A percentile compares a stretch with the other conserved stretches of the same genome.
These are phyloP conservation scores for Cyclotella sp. DNA, from an alignment of 108 stramenopile genomes.

Conservation along the genomic window DNA sequence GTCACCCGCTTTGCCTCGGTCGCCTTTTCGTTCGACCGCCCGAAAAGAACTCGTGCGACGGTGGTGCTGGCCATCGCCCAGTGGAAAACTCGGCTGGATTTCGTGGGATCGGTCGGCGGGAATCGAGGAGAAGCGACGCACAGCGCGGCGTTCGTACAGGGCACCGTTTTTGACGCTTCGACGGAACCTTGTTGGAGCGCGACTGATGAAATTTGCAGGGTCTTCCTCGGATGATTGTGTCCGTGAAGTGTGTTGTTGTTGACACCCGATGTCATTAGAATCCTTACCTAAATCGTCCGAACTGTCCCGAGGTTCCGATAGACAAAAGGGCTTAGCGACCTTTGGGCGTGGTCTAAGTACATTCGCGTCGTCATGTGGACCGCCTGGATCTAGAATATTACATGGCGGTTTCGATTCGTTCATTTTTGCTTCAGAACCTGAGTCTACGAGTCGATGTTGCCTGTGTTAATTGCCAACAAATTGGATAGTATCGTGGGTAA, in stretches of 20 bases:
- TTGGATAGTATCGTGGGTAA: no score
- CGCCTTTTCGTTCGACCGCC: conserved; percentile 16
- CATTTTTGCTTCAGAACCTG: no score
- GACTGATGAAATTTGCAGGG: background rate
- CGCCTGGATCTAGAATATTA: background rate
- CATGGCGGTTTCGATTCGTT: background rate
- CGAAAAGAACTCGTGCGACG: conserved; percentile 8
- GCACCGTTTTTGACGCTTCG: background rate
- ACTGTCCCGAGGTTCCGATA: background rate
- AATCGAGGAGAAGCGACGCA: background rate
- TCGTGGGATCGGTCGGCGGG: background rate
- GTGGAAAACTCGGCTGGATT: no score
- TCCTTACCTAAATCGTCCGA: background rate
- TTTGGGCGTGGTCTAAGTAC: conserved; percentile 1
- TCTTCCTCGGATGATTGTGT: background rate
- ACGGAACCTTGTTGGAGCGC: background rate
- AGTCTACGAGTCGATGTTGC: no score
- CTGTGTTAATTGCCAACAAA: no score
- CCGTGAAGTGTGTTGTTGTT: background rate
- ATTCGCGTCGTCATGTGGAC: background rate
- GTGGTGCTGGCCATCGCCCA: background rate
- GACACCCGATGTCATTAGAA: background rate
- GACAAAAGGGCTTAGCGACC: background rate
- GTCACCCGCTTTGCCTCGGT: conserved; percentile 4
- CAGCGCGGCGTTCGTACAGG: background rate